phyloP scores from a whole-genome alignment of 257 asterid species.

The Solanum ahanhuiri region DNA sequence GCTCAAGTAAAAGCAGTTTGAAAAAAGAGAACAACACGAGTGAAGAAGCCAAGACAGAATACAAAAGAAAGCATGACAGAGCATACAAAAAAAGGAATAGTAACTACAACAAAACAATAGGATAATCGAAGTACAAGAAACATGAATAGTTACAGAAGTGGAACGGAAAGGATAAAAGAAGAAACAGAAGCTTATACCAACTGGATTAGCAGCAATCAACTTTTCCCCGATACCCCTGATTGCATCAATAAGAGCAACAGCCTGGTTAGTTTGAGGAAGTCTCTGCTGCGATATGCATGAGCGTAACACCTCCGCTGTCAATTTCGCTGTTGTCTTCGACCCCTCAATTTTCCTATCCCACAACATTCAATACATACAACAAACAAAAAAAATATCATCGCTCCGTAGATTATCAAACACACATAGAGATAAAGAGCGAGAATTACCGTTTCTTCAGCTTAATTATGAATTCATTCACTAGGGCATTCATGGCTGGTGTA shows the following conservation, averaged over 20 bases:
- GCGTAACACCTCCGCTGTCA: constrained; percentile 83
- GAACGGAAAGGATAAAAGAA: neutral
- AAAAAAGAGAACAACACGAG: neutral
- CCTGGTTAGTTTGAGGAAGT: constrained; percentile 73
- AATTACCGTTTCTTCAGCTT: constrained; percentile 78
- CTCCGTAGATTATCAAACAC: neutral
- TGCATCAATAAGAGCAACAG: constrained; percentile 77
- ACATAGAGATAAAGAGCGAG: neutral
- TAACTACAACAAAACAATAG: neutral
- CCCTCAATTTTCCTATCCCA: constrained; percentile 82
- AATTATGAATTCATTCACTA: constrained; percentile 63
- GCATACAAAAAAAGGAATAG: neutral
- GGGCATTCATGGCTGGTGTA: constrained; percentile 71
- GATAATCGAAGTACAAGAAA: neutral
- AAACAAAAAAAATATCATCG: neutral
- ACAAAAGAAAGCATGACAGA: neutral
- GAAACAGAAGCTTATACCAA: constrained; percentile 31
- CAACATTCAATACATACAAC: neutral
- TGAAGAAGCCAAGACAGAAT: neutral
- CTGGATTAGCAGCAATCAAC: constrained; percentile 81
- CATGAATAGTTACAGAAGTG: neutral
- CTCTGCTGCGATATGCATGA: constrained; percentile 92
- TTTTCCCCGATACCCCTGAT: constrained; percentile 75
- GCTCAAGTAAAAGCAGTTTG: neutral
- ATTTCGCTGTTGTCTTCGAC: constrained; percentile 86